Percentiles rank a stretch among this genome's conserved stretches.
Conservation (phyloP, 1,284 basidiomycete species). For the Phellinidium pouzarii region DNA sequence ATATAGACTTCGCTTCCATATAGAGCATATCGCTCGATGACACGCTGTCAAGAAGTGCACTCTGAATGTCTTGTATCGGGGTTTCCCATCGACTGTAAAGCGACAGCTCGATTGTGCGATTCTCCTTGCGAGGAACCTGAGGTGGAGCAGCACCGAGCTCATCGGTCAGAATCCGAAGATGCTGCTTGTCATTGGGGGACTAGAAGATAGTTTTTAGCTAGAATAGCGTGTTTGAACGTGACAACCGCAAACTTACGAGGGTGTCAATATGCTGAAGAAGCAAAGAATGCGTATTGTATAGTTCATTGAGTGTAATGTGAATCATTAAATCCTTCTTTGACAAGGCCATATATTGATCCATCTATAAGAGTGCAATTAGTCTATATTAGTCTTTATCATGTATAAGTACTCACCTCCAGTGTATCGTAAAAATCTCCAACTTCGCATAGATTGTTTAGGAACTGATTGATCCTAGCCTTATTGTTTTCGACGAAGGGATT, state of each 20-base stretch:
- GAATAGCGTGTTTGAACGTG: constrained; percentile 7
- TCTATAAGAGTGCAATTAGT: constrained; percentile 40
- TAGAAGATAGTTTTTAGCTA: constrained; percentile 29
- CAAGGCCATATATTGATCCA: constrained; percentile 99
- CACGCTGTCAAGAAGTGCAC: constrained; percentile 94
- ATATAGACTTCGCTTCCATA: constrained; percentile 99
- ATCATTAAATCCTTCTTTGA: constrained; percentile 99
- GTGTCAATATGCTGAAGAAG: constrained; percentile 93
- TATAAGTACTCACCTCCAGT: constrained; percentile 65
- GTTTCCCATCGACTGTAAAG: constrained; percentile 99
- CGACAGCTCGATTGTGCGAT: constrained; percentile 86
- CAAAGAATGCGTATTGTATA: constrained; percentile 96
- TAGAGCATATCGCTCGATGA: constrained; percentile 98
- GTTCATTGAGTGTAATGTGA: constrained; percentile 97
- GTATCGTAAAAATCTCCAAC: constrained; percentile 99
- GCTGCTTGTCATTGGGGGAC: constrained; percentile 97
- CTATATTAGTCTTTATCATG: neutral
- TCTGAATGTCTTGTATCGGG: constrained; percentile 95
- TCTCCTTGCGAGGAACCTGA: constrained; percentile 97
- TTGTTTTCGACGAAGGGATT: constrained; percentile 99
- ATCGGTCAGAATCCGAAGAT: constrained; percentile 92
- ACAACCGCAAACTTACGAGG: constrained; percentile 51
- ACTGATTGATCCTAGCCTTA: constrained; percentile 94
- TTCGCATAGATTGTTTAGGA: constrained; percentile 94
- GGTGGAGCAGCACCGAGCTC: constrained; percentile 89